Percentiles rank a stretch among this genome's conserved stretches.
Evolutionary conservation across 805 yeast genomes (phyloP).

Genomic region (Metschnikowia lochheadii): DNA sequence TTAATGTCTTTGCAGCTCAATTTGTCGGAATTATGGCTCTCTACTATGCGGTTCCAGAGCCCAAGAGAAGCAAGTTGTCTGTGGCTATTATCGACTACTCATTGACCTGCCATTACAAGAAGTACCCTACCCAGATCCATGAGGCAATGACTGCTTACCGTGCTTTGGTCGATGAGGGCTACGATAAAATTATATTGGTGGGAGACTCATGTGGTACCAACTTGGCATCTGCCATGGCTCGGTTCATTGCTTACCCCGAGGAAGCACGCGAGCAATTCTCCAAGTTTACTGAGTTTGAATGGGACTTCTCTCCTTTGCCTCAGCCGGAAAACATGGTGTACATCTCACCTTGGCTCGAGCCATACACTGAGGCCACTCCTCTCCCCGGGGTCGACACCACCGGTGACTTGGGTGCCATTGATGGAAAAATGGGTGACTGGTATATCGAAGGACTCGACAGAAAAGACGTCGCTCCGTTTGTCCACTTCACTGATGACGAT

Average conservation of each 20-base stretch:
- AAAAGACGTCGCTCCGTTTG: constrained; percentile 16
- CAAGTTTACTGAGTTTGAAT: constrained; percentile 18
- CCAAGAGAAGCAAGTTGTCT: constrained; percentile 15
- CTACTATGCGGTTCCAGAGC: constrained; percentile 19
- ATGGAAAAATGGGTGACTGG: constrained; percentile 30
- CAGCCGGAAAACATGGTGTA: constrained; percentile 29
- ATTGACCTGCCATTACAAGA: constrained; percentile 18
- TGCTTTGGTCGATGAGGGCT: constrained; percentile 12
- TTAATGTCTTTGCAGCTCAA: constrained; percentile 22
- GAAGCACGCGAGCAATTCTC: constrained; percentile 25
- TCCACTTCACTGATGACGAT: constrained; percentile 23
- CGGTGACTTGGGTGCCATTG: constrained; percentile 33
- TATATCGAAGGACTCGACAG: constrained; percentile 21
- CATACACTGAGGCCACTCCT: constrained; percentile 22
- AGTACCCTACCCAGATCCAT: constrained; percentile 25
- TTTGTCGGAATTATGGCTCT: constrained; percentile 23
- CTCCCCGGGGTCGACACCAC: constrained; percentile 21
- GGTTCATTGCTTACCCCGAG: constrained; percentile 29
- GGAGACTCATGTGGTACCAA: constrained; percentile 16
- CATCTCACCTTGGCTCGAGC: constrained; percentile 37
- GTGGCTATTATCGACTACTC: constrained; percentile 24
- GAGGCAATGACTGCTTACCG: constrained; percentile 19
- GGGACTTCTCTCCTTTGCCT: constrained; percentile 19
- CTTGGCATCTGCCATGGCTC: constrained; percentile 13
- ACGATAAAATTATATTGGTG: constrained; percentile 10